Base-by-base conservation (phyloP, 2,329 filamentous ascomycete species). In the Zalaria obscura region DNA sequence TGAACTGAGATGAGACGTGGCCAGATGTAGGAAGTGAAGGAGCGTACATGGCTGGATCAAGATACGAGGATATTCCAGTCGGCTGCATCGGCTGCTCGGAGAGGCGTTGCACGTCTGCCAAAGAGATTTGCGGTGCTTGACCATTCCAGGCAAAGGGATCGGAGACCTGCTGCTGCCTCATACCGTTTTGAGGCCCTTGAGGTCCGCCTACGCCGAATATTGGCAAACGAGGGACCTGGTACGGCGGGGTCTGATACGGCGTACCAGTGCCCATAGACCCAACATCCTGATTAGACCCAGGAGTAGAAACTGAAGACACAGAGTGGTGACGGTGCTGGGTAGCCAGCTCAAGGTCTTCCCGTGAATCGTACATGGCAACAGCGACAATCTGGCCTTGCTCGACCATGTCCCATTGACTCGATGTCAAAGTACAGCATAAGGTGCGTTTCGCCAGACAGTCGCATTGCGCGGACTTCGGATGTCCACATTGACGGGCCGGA, bases 401-500 rank as follows among this genome's bases (percentile, higher is more conserved):
- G 5, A 48, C 31, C 9, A 25, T 10, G 3, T 42, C 43, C 46
- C 46, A 48, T 34, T 48, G 31, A 18, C 36, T 26, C 7, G 25
- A 18, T 4, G 41, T 38, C 27, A 46, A 39, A 9, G 9, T n/a
- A 28, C 39, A 42, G 25, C 43, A 46, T 8, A 48, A 29, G 4
- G 40, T 44, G 2, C 46, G 39, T n/a, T 32, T 40, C 3, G 44
- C 36, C 5, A 40, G 9, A 35, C 46, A 48, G 11, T 48, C 44
- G 25, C 46, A 48, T 27, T 40, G 32, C 5, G 35, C 31, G 7
- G 29, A 18, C 26, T 40, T 40, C 5, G 42, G 35, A 34, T 48
- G 46, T 5, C 46, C 46, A 43, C 46, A 48, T 28, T 44, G 35
- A 32, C 38, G 28, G 2, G 46, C 36, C 8, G 46, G 46, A 6